Conservation (phyloP, 1,284 basidiomycete species). For the Coriolopsis trogii region DNA sequence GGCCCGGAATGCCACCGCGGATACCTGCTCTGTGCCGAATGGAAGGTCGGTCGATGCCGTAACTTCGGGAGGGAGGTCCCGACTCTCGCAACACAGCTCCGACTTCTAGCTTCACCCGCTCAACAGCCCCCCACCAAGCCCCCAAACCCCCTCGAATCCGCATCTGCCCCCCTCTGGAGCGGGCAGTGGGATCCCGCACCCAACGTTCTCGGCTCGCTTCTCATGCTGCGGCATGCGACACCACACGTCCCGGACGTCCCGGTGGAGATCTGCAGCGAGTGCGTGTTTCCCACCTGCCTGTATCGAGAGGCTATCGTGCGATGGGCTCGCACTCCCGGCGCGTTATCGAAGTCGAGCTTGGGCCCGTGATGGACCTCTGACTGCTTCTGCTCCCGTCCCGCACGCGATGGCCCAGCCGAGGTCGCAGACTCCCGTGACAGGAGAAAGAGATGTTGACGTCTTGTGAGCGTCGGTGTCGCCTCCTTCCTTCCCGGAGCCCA, state of each 20-base stretch:
- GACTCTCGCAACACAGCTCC: slow-evolving; percentile 17
- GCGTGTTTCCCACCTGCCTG: slow-evolving; percentile 14
- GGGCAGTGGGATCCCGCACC: slow-evolving; percentile 6
- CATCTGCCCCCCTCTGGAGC: background rate
- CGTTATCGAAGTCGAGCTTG: too few species aligned
- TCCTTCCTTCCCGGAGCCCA: too few species aligned
- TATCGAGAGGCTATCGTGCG: too few species aligned
- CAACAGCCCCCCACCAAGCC: slow-evolving; percentile 13
- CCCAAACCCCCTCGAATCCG: too few species aligned
- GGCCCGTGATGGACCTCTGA: too few species aligned
- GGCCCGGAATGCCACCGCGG: slow-evolving; percentile 9
- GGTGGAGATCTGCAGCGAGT: slow-evolving; percentile 14
- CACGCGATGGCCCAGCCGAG: too few species aligned
- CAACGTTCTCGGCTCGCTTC: slow-evolving; percentile 6
- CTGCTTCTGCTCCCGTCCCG: too few species aligned
- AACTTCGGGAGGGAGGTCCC: slow-evolving; percentile 4
- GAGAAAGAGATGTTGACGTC: too few species aligned
- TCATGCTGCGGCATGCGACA: slow-evolving; percentile 10
- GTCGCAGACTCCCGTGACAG: too few species aligned
- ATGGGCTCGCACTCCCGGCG: too few species aligned
- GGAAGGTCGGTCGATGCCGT: slow-evolving; percentile 10
- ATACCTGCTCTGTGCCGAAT: slow-evolving; percentile 7
- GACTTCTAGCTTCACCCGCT: slow-evolving; percentile 4
- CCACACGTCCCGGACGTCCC: slow-evolving; percentile 2
- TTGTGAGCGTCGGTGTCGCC: too few species aligned